phyloP scores from a whole-genome alignment of 2,329 filamentous ascomycete species.

The Chalaropsis ovoidea region DNA sequence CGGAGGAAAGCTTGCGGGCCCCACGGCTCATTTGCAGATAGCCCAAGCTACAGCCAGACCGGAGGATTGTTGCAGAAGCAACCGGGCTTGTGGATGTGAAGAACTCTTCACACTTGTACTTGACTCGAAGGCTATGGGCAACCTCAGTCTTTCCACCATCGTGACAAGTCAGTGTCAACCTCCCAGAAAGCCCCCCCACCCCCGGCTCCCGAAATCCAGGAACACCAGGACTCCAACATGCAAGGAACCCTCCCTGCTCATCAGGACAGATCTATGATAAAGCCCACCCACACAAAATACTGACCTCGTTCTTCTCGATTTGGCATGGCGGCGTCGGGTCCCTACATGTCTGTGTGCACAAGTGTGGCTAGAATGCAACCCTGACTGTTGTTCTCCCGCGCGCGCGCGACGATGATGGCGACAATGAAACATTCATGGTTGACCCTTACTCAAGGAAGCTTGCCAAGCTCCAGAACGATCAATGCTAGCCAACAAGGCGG shows the following conservation, averaged over 20 bases:
- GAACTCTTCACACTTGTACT: no score
- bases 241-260: not conserved
- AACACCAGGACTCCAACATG: not conserved
- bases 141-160: not conserved
- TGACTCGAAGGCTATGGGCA: not conserved
- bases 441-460: not conserved
- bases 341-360: constrained; percentile 2
- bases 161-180: not conserved
- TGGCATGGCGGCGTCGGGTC: constrained; percentile 1
- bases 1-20: not conserved
- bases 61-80: not conserved
- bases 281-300: not conserved
- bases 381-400: constrained; percentile 11
- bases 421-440: constrained; percentile 1
- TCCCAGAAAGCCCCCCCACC: not conserved
- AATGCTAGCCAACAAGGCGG: not conserved
- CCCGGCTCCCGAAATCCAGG: not conserved
- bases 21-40: no score
- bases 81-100: no score
- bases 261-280: not conserved
- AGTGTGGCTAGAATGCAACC: constrained; percentile 5
- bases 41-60: not conserved
- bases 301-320: constrained; percentile 14
- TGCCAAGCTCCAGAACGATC: not conserved
- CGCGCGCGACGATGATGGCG: constrained; percentile 9